Evolutionary conservation across 257 asterid genomes (phyloP).

Genomic region (Fraxinus quadrangulata): DNA sequence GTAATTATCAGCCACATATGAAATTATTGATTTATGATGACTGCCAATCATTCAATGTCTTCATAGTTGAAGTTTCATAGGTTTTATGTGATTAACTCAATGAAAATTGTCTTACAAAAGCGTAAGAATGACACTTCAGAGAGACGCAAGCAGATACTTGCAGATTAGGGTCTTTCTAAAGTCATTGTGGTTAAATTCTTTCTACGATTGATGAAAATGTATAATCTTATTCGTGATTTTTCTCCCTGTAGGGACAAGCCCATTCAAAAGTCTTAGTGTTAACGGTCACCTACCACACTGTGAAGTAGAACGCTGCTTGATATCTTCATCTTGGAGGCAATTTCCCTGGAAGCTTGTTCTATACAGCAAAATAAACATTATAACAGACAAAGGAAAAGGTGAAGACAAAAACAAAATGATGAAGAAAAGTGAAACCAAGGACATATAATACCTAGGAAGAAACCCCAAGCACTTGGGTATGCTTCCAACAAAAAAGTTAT

Average conservation of each 20-base stretch:
- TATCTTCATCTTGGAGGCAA: slow-evolving; percentile 64
- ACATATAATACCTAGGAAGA: slow-evolving; percentile 64
- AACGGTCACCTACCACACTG: slow-evolving; percentile 60
- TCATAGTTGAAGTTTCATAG: neutral
- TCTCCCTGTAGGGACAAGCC: neutral
- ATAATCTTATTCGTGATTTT: neutral
- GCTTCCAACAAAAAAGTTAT: slow-evolving; percentile 70
- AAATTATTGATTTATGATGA: neutral
- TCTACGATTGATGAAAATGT: neutral
- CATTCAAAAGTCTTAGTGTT: neutral
- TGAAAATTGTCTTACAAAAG: neutral
- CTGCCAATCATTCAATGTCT: neutral
- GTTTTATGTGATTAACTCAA: neutral
- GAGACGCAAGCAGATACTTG: neutral
- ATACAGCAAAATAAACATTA: slow-evolving; percentile 16
- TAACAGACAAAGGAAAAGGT: neutral
- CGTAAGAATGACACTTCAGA: neutral
- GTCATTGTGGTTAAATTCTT: neutral
- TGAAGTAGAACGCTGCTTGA: slow-evolving; percentile 60
- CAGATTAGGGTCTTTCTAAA: neutral
- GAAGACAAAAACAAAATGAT: neutral
- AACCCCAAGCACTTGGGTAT: slow-evolving; percentile 74
- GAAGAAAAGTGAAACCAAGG: slow-evolving; percentile 10
- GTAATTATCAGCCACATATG: slow-evolving; percentile 11
- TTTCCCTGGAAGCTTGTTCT: slow-evolving; percentile 83